Base-by-base conservation (phyloP, 805 yeast genomes). In the Teunomyces cretensis region DNA sequence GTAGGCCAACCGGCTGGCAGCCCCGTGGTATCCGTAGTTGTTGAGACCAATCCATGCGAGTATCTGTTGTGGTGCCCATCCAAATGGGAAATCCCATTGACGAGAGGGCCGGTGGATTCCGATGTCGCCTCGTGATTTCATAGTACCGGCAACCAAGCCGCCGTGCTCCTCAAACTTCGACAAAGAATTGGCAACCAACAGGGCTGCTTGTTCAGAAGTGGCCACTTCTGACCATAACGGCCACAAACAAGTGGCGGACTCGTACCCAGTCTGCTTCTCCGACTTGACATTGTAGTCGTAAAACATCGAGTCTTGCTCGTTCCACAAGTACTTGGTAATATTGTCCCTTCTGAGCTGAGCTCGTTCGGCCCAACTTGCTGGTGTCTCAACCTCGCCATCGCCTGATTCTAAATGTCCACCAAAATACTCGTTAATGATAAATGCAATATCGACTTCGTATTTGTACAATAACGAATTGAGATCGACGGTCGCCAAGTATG, bases 21-120 rank as follows among this genome's bases (percentile, higher is more conserved):
- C 79, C 3, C 75, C 80, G 2, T 62, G 63, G 58, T 74, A 87
- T 0, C 91, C 94, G 61, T 92, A 94, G 43, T 82, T 78, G 24
- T 63, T 55, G 28, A 92, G 72, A 0, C 97, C 98, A 37, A 78
- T 79, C 99, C 99, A 92, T 1, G 96, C 92, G 44, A 92, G 64
- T 13, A 92, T 88, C 65, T 92, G 99, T 62, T 94, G 98, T 2
- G 99, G 98, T 0, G 98, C 97, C 99, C 99, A 92, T 1, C 98
- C 98, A 59, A 72, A 88, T 2, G 99, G 99, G 64, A 85, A 94
- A 64, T 92, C 99, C 99, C 99, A 92, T 67, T 92, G 99, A 63
- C 98, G 75, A 9, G 85, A 80, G n/a, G 96, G 97, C 56, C 89
- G 73, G 35, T 79, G 74, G 13, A 86, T 65, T 1, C 84, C 80